Conservation (phyloP, 441 rosid species). For the Kokia cookei region DNA sequence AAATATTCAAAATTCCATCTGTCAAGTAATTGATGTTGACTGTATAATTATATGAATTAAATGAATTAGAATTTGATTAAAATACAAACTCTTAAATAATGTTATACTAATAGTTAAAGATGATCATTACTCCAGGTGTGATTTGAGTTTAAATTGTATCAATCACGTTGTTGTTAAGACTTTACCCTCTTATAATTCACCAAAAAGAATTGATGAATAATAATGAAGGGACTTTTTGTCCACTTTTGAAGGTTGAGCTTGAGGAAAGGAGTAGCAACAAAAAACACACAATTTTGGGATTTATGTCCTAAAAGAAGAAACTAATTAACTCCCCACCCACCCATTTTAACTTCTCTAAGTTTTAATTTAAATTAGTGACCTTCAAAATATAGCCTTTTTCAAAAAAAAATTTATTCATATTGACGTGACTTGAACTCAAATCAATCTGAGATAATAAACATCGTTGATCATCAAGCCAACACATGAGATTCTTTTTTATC, state of each 20-base stretch:
- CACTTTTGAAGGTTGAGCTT: conserved; percentile 26
- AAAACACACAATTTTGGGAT: conserved; percentile 5
- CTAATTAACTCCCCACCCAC: conserved; percentile 33
- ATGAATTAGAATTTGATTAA: not conserved
- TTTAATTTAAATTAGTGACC: not conserved
- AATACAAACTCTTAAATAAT: not conserved
- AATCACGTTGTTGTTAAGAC: too few relatives aligned
- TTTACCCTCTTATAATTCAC: too few relatives aligned
- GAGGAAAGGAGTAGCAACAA: conserved; percentile 33
- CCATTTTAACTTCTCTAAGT: conserved; percentile 27
- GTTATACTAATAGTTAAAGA: not conserved
- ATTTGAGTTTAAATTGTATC: too few relatives aligned
- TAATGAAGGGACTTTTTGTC: not conserved
- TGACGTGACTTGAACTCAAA: too few relatives aligned
- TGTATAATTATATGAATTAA: not conserved
- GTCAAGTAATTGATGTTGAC: not conserved
- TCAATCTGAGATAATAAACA: too few relatives aligned
- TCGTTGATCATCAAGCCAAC: too few relatives aligned
- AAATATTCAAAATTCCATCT: not conserved
- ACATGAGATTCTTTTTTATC: too few relatives aligned
- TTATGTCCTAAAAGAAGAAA: not conserved
- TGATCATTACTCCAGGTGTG: too few relatives aligned
- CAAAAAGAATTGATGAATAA: not conserved
- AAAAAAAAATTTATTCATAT: too few relatives aligned
- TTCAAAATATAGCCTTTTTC: not conserved